These are phyloP conservation scores for Coemansia sp. DNA, from an alignment of 192 early-diverging fungal genomes.

Conservation along the genomic window DNA sequence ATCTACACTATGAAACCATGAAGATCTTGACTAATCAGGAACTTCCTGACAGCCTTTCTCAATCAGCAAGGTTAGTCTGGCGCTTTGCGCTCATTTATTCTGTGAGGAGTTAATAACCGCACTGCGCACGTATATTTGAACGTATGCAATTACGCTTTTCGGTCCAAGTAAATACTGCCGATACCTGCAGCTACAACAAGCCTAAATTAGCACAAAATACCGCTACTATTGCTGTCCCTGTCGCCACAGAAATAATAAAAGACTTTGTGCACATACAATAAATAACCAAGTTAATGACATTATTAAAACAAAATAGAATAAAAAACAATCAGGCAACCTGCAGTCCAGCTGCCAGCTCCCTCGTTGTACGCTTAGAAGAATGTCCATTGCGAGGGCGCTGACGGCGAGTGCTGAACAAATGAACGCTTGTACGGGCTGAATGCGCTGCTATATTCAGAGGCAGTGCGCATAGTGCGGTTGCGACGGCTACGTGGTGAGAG, in stretches of 20 bases:
- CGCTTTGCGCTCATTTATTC: too few relatives aligned
- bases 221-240: background rate
- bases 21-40: too few relatives aligned
- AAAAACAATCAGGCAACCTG: background rate
- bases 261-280: background rate
- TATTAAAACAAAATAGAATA: background rate
- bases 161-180: background rate
- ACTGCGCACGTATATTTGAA: too few relatives aligned
- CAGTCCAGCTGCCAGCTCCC: background rate
- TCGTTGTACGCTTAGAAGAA: background rate
- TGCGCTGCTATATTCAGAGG: background rate
- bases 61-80: too few relatives aligned
- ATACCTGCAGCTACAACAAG: background rate
- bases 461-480: constrained; percentile 20
- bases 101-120: too few relatives aligned
- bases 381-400: background rate
- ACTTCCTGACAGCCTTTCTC: too few relatives aligned
- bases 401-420: background rate
- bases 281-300: background rate
- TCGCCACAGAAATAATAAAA: background rate
- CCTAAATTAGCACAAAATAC: too few relatives aligned
- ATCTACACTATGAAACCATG: constrained; percentile 29
- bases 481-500: constrained; percentile 66
- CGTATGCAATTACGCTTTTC: background rate
- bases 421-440: constrained; percentile 8